These are phyloP conservation scores for Pseudogymnoascus sp. DNA, from an alignment of 2,329 filamentous ascomycete species.

Conservation along the genomic window DNA sequence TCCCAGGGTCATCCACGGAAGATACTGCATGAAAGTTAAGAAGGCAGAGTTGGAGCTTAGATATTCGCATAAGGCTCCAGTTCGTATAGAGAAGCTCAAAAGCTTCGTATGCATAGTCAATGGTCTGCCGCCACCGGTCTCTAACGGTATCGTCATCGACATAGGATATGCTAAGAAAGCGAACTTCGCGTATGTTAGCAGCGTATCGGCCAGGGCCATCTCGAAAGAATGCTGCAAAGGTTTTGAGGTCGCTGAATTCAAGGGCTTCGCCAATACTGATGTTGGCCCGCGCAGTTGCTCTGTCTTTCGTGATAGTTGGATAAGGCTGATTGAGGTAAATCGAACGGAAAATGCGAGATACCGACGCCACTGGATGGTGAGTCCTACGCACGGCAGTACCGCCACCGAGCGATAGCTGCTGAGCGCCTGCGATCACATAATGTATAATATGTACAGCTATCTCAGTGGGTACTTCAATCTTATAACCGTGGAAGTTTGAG, in stretches of 20 bases:
- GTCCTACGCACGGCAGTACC: neutral
- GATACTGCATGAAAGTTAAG: neutral
- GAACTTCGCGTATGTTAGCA: slow-evolving; percentile 11
- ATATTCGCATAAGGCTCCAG: slow-evolving; percentile 13
- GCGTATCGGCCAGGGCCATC: slow-evolving; percentile 5
- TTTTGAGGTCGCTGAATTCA: slow-evolving; percentile 9
- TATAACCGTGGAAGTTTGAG: slow-evolving; percentile 2
- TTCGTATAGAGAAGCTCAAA: slow-evolving; percentile 14
- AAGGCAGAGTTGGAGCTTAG: slow-evolving; percentile 15
- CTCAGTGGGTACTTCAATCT: slow-evolving; percentile 5
- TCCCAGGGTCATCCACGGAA: slow-evolving; percentile 6
- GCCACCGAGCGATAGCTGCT: neutral
- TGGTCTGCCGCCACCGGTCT: slow-evolving; percentile 11
- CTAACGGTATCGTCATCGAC: slow-evolving; percentile 11
- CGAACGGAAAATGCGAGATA: slow-evolving; percentile 1
- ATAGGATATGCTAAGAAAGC: slow-evolving; percentile 13
- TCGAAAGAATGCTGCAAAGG: slow-evolving; percentile 9
- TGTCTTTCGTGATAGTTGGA: neutral
- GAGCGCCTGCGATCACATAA: slow-evolving; percentile 8
- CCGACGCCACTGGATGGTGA: slow-evolving; percentile 8
- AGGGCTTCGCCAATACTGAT: slow-evolving; percentile 13
- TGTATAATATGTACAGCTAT: slow-evolving; percentile 9
- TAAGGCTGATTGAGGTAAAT: slow-evolving; percentile 1
- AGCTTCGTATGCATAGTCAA: slow-evolving; percentile 13
- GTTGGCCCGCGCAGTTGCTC: neutral